These are phyloP conservation scores for Naganishia friedmannii DNA, from an alignment of 768 basidiomycete species.

Conservation along the genomic window DNA sequence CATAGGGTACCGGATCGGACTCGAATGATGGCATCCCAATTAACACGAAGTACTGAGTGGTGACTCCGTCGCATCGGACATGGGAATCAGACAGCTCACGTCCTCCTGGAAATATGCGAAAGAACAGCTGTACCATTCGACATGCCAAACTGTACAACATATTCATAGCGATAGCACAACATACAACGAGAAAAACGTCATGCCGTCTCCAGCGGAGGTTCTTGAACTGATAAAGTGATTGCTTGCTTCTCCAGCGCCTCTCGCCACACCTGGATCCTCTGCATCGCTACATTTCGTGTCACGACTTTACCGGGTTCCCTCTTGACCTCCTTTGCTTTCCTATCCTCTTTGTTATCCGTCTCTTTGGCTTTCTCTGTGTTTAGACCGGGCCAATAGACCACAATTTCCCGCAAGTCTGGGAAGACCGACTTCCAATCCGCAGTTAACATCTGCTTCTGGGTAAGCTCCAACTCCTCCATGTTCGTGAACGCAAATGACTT, in stretches of 20 bases:
- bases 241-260: conserved; percentile 5
- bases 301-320: not conserved
- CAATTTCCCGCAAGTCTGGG: not conserved
- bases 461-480: not conserved
- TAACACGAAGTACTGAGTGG: no score
- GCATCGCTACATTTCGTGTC: not conserved
- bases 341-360: no score
- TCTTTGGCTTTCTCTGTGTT: no score
- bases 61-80: no score
- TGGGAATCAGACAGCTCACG: no score
- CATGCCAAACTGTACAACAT: not conserved
- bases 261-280: not conserved
- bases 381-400: not conserved
- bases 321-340: no score
- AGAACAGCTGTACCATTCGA: not conserved
- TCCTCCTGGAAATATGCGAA: not conserved
- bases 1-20: no score
- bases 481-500: conserved; percentile 5
- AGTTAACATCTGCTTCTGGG: not conserved
- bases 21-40: no score
- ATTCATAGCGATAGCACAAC: not conserved
- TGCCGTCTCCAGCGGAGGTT: not conserved
- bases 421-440: conserved; percentile 1
- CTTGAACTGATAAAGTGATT: not conserved
- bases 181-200: not conserved